Percentiles rank a stretch among this genome's conserved stretches.
phyloP scores from a whole-genome alignment of 805 yeast genomes.

The Candida pini region DNA sequence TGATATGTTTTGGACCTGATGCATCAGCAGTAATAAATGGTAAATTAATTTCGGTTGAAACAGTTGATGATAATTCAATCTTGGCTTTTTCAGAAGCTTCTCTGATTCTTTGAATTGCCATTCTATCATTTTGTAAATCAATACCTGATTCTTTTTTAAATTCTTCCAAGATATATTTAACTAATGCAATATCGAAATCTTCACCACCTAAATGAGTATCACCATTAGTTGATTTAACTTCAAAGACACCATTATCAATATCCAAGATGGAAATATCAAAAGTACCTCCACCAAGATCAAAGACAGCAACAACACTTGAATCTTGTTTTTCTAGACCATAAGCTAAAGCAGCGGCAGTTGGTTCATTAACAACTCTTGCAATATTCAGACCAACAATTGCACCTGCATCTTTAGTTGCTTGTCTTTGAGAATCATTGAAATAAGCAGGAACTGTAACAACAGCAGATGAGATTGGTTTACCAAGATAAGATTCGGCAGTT shows the following conservation, averaged over 20 bases:
- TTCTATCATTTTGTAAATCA: conserved; percentile 46
- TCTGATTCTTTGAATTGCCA: conserved; percentile 68
- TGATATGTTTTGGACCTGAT: conserved; percentile 51
- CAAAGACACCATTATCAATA: conserved; percentile 96
- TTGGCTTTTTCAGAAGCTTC: conserved; percentile 77
- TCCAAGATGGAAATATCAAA: conserved; percentile 95
- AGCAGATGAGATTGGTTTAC: conserved; percentile 83
- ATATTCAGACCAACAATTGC: conserved; percentile 92
- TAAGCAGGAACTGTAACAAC: conserved; percentile 89
- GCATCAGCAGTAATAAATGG: conserved; percentile 60
- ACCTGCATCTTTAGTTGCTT: conserved; percentile 96
- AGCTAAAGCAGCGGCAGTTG: conserved; percentile 92
- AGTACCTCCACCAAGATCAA: conserved; percentile 98
- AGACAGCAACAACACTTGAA: conserved; percentile 70
- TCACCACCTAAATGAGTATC: conserved; percentile 93
- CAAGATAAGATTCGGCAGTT: conserved; percentile 90
- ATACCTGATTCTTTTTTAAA: conserved; percentile 52
- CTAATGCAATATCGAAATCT: conserved; percentile 82
- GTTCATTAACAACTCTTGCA: conserved; percentile 85
- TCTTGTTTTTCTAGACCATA: conserved; percentile 83
- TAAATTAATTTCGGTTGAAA: conserved; percentile 54
- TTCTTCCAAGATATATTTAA: conserved; percentile 61
- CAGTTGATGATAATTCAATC: conserved; percentile 66
- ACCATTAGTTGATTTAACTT: conserved; percentile 96
- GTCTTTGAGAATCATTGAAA: conserved; percentile 88